Base-by-base conservation (phyloP, 257 asterid genomes). In the Striga asiatica region DNA sequence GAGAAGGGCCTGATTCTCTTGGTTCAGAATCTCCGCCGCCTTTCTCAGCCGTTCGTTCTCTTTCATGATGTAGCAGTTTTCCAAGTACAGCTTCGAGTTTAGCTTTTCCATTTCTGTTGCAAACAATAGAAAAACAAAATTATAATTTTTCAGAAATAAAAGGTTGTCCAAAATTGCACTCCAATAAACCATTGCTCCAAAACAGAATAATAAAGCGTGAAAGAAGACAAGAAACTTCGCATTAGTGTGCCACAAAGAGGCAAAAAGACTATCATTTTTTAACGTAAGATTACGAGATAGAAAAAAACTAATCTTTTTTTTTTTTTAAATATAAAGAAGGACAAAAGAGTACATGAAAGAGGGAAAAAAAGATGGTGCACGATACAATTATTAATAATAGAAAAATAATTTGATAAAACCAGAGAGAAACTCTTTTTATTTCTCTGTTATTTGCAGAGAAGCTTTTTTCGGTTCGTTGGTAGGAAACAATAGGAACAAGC, bases 31-130 rank as follows among this genome's bases (percentile, higher is more conserved):
- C 76, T 89, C 97, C 0, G 89, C 89, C 50, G 74, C 75, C 65
- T 73, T 89, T 77, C 94, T 74, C 54, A 89, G 84, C 81, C 79
- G 54, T 50, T 85, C 94, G 12, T 89, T 89, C 39, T 89, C 84
- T 25, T 80, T 79, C 81, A 81, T 81, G 53, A 89, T 83, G 78
- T 66, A 74, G 71, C 71, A 73, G 77, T 89, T 89, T 61, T 85
- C 85, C 69, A 83, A 2, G 60, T 66, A 79, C 51, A 89, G 69
- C 72, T 85, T 79, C 16, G 94, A 75, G 82, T 89, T 83, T 23
- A 77, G 16, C 61, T 79, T 68, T 14, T 89, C 94, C 97, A 89
- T 83, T 65, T 50, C 54, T 41, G 50, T 18, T 8, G 21, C 21
- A 41, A 41, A 41, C 3, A 41, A 10, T 12, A 8, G n/a, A 2